Base-by-base conservation (phyloP, 164 flowering plant genomes). In the Piper betle region DNA sequence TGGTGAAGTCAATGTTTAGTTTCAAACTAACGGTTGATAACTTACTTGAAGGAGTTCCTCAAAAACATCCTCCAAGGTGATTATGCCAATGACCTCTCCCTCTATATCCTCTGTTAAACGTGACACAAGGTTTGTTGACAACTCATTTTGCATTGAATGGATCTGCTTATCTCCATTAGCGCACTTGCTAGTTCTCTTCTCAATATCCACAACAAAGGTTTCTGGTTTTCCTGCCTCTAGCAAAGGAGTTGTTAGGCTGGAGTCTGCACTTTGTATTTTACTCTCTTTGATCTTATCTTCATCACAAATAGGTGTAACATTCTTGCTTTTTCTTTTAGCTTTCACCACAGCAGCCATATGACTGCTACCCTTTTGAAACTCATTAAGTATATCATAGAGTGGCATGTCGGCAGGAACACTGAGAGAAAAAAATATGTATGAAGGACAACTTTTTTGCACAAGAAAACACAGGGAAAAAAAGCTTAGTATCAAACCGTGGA, bases 381-480 rank as follows among this genome's bases (percentile, higher is more conserved):
- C 96, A 69, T 93, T 93, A 62, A 93, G 66, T 73, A 93, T 93
- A 70, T 93, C 99, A 79, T 93, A 90, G 52, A 93, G 64, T 59
- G 99, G 97, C 99, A 93, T 93, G 72, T 93, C 93, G 58, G 88
- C 80, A 41, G 99, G 97, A 76, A 93, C 99, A 77, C 99, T 93
- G 85, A 46, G 60, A 52, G 53, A 6, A 55, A 52, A n/a, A 56
- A 3, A 56, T 2, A 46, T 2, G 3, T 46, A 46, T 46, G 10
- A 46, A 15, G 15, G 2, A 46, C 50, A 46, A 46, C 3, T 46
- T 2, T 46, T 10, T 10, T 10, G 11, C 10, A 10, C 3, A 6
- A 15, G 15, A 46, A 15, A 6, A 46, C 50, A 46, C 15, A 46
- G 54, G 0, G 12, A 12, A 25, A 52, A 18, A 55, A 18, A 42